These are phyloP conservation scores for Solanum pennellii DNA, from an alignment of 257 asterid species.

Conservation along the genomic window DNA sequence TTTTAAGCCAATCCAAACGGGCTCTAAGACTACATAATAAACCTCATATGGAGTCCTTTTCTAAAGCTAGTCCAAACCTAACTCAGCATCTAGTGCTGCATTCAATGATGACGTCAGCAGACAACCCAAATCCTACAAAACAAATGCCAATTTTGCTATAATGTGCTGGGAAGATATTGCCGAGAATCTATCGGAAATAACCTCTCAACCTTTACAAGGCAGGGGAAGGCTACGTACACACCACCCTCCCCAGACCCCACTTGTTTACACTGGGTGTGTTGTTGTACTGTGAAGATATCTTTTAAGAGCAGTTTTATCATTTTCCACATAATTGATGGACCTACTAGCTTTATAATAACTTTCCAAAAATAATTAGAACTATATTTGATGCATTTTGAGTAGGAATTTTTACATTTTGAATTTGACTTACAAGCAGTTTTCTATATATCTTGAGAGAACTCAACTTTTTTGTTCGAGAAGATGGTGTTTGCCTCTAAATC, in stretches of 20 bases:
- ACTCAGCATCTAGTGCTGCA: neutral
- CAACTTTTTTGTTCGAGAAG: neutral
- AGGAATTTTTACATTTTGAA: neutral
- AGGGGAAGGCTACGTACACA: neutral
- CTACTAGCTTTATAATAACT: neutral
- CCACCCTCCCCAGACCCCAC: neutral
- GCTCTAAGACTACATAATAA: neutral
- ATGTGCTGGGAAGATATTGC: neutral
- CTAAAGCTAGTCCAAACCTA: neutral
- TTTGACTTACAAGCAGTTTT: neutral
- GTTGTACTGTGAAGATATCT: neutral
- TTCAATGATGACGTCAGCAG: neutral
- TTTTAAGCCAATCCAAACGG: neutral
- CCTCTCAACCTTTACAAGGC: neutral
- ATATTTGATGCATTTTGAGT: neutral
- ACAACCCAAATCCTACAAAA: neutral
- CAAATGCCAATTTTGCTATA: neutral
- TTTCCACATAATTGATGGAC: neutral
- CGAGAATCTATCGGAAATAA: neutral
- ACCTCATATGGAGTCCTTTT: neutral
- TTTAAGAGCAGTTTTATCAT: neutral
- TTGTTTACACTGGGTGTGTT: neutral
- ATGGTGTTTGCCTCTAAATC: neutral
- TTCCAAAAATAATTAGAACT: neutral
- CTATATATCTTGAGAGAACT: neutral